These are phyloP conservation scores for Thelonectria discophora DNA, from an alignment of 2,329 filamentous ascomycete genomes.

Conservation along the genomic window DNA sequence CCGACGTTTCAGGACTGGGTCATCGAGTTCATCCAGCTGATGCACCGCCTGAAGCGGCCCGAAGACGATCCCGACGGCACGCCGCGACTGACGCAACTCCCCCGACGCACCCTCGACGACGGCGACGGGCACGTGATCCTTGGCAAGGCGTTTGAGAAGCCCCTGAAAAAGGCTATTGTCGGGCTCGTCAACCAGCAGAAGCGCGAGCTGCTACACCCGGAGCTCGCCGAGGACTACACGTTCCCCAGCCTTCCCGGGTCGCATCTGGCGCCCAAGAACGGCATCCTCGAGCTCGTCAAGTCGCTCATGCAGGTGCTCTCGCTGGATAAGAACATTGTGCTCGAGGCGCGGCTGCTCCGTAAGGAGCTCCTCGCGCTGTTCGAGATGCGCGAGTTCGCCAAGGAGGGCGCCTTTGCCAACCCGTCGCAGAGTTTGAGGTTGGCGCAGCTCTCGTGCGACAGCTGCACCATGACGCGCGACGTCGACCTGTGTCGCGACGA, in stretches of 20 bases:
- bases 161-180: conserved; percentile 87
- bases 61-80: conserved; percentile 60
- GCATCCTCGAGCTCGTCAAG: conserved; percentile 91
- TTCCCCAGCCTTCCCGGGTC: conserved; percentile 85
- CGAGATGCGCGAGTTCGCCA: conserved; percentile 92
- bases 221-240: conserved; percentile 84
- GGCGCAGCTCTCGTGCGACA: conserved; percentile 82
- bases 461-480: conserved; percentile 88
- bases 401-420: conserved; percentile 87
- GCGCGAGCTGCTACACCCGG: conserved; percentile 87
- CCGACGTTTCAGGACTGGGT: conserved; percentile 91
- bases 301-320: conserved; percentile 90
- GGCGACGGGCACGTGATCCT: conserved; percentile 73
- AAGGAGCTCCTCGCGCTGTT: conserved; percentile 91
- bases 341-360: conserved; percentile 86
- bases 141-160: conserved; percentile 85
- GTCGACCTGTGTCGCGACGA: conserved; percentile 93
- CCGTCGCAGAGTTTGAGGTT: conserved; percentile 80
- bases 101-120: conserved; percentile 66
- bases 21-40: conserved; percentile 91
- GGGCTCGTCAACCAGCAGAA: conserved; percentile 85
- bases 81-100: conserved; percentile 66
- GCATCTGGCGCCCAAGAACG: conserved; percentile 65
- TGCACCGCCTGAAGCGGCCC: conserved; percentile 86
- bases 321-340: conserved; percentile 87